phyloP scores from a whole-genome alignment of 805 yeast genomes.

The Wickerhamiella bombiphila region DNA sequence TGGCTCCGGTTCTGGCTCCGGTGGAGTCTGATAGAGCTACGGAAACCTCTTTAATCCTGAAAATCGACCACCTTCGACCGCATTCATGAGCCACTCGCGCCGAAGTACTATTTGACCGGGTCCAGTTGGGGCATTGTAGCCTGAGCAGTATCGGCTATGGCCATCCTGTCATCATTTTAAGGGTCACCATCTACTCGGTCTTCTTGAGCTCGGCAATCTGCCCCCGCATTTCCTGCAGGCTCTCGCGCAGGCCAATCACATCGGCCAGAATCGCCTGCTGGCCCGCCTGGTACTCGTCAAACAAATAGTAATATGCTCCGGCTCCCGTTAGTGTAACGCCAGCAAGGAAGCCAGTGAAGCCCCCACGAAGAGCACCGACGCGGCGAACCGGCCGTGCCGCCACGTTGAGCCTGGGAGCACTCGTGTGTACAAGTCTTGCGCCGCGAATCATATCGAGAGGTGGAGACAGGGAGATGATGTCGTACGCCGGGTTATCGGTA shows the following conservation, averaged over 20 bases:
- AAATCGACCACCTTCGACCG: too few relatives aligned
- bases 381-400: slow-evolving; percentile 8
- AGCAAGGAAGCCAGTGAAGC: slow-evolving; percentile 58
- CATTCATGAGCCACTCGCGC: too few relatives aligned
- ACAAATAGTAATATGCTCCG: slow-evolving; percentile 60
- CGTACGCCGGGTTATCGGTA: too few relatives aligned
- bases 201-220: slow-evolving; percentile 50
- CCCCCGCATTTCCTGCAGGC: slow-evolving; percentile 51
- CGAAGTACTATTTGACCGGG: too few relatives aligned
- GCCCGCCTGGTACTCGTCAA: slow-evolving; percentile 63
- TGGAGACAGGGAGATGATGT: too few relatives aligned
- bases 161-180: too few relatives aligned
- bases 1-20: slow-evolving; percentile 1
- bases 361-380: slow-evolving; percentile 20
- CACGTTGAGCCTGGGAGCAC: slow-evolving; percentile 1
- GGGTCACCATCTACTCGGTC: too few relatives aligned
- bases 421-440: slow-evolving; percentile 4
- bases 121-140: too few relatives aligned
- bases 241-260: slow-evolving; percentile 52
- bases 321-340: slow-evolving; percentile 66
- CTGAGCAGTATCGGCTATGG: too few relatives aligned
- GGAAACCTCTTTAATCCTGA: too few relatives aligned
- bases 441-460: slow-evolving; percentile 3
- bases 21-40: too few relatives aligned
- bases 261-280: slow-evolving; percentile 63